Evolutionary conservation across 495 filamentous ascomycete genomes (phyloP).

Genomic region (Copromyces sp.): DNA sequence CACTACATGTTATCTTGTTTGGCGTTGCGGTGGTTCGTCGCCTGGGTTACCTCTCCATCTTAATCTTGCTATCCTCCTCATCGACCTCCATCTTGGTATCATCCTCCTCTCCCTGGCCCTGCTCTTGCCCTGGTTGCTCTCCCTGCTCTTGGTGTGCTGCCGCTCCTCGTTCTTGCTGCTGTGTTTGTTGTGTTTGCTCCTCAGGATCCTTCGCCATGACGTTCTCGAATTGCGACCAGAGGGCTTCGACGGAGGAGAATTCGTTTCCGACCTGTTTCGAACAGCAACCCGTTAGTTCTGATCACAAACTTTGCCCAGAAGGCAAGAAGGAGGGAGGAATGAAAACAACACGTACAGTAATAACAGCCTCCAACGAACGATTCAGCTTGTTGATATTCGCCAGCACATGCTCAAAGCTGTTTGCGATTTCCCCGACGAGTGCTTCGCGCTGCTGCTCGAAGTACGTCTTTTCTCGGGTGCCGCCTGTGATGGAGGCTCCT

Average conservation of each 20-base stretch:
- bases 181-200: constrained; percentile 30
- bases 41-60: neutral
- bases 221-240: constrained; percentile 95
- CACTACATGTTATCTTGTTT: no score
- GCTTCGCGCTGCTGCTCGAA: constrained; percentile 79
- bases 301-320: neutral
- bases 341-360: constrained; percentile 48
- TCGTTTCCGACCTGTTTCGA: constrained; percentile 78
- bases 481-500: constrained; percentile 23
- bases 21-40: no score
- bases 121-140: neutral
- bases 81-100: neutral
- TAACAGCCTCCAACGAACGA: constrained; percentile 84
- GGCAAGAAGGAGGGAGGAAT: neutral
- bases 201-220: constrained; percentile 77
- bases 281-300: neutral
- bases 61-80: neutral
- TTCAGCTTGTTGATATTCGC: constrained; percentile 95
- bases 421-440: constrained; percentile 66
- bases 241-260: constrained; percentile 88
- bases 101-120: neutral
- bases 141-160: constrained; percentile 23
- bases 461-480: constrained; percentile 33
- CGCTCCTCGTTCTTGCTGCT: constrained; percentile 24
- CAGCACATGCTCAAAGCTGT: constrained; percentile 90